phyloP scores from a whole-genome alignment of 2,329 filamentous ascomycete genomes.

The Pseudopithomyces chartarum region DNA sequence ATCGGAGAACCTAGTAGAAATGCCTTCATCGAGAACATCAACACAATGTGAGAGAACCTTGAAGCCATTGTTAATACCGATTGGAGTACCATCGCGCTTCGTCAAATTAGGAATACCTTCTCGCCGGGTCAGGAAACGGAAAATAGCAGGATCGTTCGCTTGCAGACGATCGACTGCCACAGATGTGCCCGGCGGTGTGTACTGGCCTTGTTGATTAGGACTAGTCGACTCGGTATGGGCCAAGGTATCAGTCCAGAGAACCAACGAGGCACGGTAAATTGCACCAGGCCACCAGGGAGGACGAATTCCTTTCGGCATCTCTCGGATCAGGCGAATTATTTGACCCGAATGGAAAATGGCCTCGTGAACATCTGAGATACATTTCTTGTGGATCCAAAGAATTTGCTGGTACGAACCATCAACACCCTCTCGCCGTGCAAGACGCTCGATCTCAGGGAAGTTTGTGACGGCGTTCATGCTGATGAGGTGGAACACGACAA shows the following conservation, averaged over 20 bases:
- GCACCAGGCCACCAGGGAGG: constrained; percentile 75
- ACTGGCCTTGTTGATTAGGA: constrained; percentile 42
- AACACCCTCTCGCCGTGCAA: constrained; percentile 66
- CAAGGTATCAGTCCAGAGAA: constrained; percentile 58
- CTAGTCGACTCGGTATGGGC: constrained; percentile 53
- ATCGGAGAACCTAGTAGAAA: constrained; percentile 58
- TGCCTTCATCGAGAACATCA: constrained; percentile 59
- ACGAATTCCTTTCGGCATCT: constrained; percentile 64
- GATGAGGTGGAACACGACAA: constrained; percentile 73
- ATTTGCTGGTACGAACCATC: constrained; percentile 62
- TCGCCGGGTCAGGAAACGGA: constrained; percentile 58
- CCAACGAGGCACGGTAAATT: constrained; percentile 64
- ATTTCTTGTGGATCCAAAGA: constrained; percentile 63
- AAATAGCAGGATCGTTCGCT: constrained; percentile 57
- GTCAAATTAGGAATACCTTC: constrained; percentile 60
- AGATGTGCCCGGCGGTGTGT: constrained; percentile 40
- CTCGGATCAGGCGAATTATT: constrained; percentile 64
- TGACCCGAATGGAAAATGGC: constrained; percentile 72
- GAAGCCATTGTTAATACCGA: constrained; percentile 54
- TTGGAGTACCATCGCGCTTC: constrained; percentile 54
- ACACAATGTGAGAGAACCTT: constrained; percentile 58
- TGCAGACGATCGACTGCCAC: constrained; percentile 58
- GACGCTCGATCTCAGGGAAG: constrained; percentile 69
- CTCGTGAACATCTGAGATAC: constrained; percentile 67
- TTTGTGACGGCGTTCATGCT: constrained; percentile 70